A percentile compares a stretch with the other conserved stretches of the same genome.
Evolutionary conservation across 352 stramenopile genomes (phyloP).

Genomic region (Globisporangium nodosum): DNA sequence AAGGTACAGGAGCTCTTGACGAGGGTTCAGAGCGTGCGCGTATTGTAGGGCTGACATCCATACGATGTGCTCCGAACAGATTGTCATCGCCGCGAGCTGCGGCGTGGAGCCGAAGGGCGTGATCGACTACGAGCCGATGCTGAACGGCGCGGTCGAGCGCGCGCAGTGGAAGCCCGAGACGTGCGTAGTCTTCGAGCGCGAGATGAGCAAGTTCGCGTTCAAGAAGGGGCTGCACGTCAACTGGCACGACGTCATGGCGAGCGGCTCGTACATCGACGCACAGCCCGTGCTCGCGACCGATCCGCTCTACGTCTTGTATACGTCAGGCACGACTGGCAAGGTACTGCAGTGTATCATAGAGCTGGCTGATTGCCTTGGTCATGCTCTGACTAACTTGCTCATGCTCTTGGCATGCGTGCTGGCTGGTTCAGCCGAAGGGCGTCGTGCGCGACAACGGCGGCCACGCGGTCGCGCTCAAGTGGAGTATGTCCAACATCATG

Average conservation of each 20-base stretch:
- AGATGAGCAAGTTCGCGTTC: constrained; percentile 27
- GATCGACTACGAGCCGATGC: constrained; percentile 71
- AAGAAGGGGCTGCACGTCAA: constrained; percentile 18
- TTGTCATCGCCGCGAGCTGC: constrained; percentile 55
- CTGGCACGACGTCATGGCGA: constrained; percentile 29
- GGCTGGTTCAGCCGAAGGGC: constrained; percentile 44
- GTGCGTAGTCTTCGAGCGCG: constrained; percentile 53
- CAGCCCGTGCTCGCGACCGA: constrained; percentile 31
- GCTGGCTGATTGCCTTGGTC: background rate
- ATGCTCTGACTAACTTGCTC: background rate
- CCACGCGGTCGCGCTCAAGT: constrained; percentile 85
- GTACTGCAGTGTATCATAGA: background rate
- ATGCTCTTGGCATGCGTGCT: background rate
- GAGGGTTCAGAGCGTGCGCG: no score
- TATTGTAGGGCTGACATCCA: background rate
- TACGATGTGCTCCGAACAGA: constrained; percentile 11
- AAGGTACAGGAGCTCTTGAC: constrained; percentile 28
- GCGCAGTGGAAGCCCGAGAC: constrained; percentile 33
- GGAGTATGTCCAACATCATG: constrained; percentile 77
- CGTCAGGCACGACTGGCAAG: constrained; percentile 64
- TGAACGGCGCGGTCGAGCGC: constrained; percentile 58
- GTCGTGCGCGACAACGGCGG: constrained; percentile 75
- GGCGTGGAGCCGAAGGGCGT: constrained; percentile 58
- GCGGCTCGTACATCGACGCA: constrained; percentile 13
- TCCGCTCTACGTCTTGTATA: constrained; percentile 81